Conservation (phyloP, 148 eudicot species). For the Pharnaceum exiguum region DNA sequence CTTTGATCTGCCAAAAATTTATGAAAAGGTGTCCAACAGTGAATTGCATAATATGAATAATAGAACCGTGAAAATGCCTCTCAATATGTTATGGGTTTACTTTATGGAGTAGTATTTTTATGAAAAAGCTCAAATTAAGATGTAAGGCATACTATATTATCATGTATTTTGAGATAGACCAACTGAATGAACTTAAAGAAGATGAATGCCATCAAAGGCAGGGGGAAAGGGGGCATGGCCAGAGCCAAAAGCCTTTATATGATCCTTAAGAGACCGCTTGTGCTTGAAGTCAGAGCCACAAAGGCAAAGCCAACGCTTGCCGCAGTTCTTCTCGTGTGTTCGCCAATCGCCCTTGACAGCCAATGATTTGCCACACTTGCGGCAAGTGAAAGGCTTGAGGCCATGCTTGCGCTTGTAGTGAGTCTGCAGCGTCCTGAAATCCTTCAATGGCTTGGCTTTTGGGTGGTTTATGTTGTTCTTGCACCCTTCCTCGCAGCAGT, state of each 20-base stretch:
- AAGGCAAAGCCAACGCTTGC: conserved; percentile 79
- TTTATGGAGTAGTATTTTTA: no score
- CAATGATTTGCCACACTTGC: conserved; percentile 61
- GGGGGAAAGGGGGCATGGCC: conserved; percentile 44
- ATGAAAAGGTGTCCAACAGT: no score
- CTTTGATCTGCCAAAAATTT: no score
- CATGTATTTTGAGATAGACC: no score
- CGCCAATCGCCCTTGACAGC: conserved; percentile 94
- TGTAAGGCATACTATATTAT: no score
- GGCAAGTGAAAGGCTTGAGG: conserved; percentile 47
- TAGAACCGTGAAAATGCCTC: no score
- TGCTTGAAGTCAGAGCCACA: conserved; percentile 93
- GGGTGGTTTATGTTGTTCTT: conserved; percentile 72
- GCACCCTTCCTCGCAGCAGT: conserved; percentile 81
- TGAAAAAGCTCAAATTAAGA: no score
- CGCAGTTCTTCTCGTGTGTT: conserved; percentile 90
- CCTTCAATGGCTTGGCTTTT: conserved; percentile 65
- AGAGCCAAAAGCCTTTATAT: conserved; percentile 57
- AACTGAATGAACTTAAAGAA: conserved; percentile 7
- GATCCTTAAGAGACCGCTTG: conserved; percentile 82
- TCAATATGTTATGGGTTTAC: no score
- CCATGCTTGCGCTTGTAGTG: conserved; percentile 90
- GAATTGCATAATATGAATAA: no score
- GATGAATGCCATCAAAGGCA: conserved; percentile 21
- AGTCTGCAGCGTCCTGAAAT: conserved; percentile 75